phyloP scores from a whole-genome alignment of 2,329 filamentous ascomycete species.

The Thielaviopsis populi region DNA sequence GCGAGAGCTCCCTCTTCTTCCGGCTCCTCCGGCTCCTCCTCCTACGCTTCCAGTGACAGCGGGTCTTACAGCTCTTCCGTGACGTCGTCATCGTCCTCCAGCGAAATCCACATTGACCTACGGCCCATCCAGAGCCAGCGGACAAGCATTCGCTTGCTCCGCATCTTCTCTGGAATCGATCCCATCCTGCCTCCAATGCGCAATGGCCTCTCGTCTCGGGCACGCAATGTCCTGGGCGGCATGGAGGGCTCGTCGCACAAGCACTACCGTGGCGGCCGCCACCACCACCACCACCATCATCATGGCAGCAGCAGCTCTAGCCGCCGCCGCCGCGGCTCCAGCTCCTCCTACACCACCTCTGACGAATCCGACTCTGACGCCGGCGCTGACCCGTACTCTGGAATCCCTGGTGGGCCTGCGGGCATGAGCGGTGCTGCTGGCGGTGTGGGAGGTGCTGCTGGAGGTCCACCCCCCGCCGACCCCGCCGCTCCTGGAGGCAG shows the following conservation, averaged over 20 bases:
- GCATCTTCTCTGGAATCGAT: slow-evolving; percentile 17
- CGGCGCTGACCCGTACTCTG: neutral
- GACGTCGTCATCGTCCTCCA: neutral
- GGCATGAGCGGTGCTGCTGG: neutral
- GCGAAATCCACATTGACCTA: neutral
- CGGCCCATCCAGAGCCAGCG: slow-evolving; percentile 9
- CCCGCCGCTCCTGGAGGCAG: neutral
- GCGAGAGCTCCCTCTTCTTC: neutral
- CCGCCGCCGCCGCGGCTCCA: neutral
- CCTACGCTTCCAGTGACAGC: slow-evolving; percentile 9
- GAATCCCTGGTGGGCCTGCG: neutral
- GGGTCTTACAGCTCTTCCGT: neutral
- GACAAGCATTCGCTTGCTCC: slow-evolving; percentile 12
- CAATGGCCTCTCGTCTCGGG: slow-evolving; percentile 1
- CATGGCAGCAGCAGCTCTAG: neutral
- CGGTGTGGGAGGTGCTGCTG: neutral
- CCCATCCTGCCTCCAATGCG: slow-evolving; percentile 12
- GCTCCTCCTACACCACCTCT: neutral
- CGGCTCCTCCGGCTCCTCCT: neutral
- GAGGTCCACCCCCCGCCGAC: neutral
- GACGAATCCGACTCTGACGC: neutral
- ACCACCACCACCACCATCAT: neutral
- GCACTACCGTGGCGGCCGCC: neutral
- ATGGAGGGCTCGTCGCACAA: neutral
- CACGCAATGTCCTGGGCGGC: neutral